Conservation (phyloP, 2,329 filamentous ascomycete species). For the Daldinia sp. region DNA sequence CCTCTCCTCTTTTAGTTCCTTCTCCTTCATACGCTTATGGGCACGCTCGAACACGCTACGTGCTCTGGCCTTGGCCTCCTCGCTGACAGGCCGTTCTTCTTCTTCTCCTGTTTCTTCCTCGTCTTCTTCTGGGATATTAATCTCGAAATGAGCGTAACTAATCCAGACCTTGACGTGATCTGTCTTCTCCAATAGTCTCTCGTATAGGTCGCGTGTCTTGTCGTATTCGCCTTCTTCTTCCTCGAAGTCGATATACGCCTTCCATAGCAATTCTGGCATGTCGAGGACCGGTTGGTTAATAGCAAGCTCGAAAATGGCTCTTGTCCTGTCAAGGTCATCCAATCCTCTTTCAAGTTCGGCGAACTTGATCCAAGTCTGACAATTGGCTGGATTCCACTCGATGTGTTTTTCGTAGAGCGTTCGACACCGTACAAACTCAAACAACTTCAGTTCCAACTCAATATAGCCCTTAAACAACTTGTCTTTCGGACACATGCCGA, state of each 20-base stretch:
- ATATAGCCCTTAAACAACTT: slow-evolving; percentile 95
- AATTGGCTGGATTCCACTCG: slow-evolving; percentile 89
- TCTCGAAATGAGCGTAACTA: slow-evolving; percentile 97
- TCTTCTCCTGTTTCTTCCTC: slow-evolving; percentile 67
- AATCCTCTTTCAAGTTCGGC: slow-evolving; percentile 91
- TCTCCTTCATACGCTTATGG: slow-evolving; percentile 85
- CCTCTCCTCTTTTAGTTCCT: slow-evolving; percentile 92
- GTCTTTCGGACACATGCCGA: slow-evolving; percentile 96
- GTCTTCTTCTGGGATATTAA: slow-evolving; percentile 84
- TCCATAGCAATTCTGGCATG: slow-evolving; percentile 98
- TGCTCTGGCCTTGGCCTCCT: slow-evolving; percentile 83
- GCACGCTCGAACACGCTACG: slow-evolving; percentile 86
- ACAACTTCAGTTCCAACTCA: slow-evolving; percentile 89
- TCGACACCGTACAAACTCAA: slow-evolving; percentile 91
- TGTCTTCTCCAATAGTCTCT: slow-evolving; percentile 91
- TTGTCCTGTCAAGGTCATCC: slow-evolving; percentile 85
- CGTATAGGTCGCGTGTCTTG: slow-evolving; percentile 81
- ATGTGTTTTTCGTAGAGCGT: slow-evolving; percentile 94
- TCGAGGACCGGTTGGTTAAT: slow-evolving; percentile 84
- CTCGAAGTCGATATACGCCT: slow-evolving; percentile 98
- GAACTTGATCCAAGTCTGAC: slow-evolving; percentile 95
- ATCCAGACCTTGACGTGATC: slow-evolving; percentile 99
- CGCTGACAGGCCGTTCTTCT: slow-evolving; percentile 75
- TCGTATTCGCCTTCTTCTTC: slow-evolving; percentile 95
- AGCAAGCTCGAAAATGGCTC: slow-evolving; percentile 92